phyloP scores from a whole-genome alignment of 1,284 basidiomycete species.

The Cryptococcus neoformans region DNA sequence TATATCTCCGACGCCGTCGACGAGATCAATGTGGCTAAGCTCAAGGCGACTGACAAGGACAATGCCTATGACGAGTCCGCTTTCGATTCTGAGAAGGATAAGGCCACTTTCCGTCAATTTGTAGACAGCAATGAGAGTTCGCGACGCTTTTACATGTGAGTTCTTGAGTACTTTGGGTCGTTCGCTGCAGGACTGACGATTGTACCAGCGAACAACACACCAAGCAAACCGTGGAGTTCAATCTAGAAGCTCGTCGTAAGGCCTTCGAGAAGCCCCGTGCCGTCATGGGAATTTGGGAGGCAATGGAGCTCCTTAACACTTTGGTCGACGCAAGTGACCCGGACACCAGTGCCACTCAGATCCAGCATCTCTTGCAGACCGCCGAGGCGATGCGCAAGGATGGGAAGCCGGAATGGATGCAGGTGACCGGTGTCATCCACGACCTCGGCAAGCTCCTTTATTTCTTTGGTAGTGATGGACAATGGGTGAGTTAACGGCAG shows the following conservation, averaged over 20 bases:
- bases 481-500: constrained; percentile 62
- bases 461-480: constrained; percentile 70
- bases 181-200: background rate
- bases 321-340: constrained; percentile 76
- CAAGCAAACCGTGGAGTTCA: constrained; percentile 84
- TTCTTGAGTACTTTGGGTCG: background rate
- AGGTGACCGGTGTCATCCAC: constrained; percentile 81
- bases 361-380: constrained; percentile 86
- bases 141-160: constrained; percentile 67
- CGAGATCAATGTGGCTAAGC: constrained; percentile 53
- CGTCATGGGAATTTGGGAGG: constrained; percentile 68
- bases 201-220: constrained; percentile 69
- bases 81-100: constrained; percentile 76
- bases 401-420: constrained; percentile 70
- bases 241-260: constrained; percentile 61
- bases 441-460: constrained; percentile 81
- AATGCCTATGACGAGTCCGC: constrained; percentile 61
- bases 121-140: constrained; percentile 73
- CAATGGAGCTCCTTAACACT: constrained; percentile 84
- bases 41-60: constrained; percentile 10
- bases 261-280: constrained; percentile 31
- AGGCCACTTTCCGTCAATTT: constrained; percentile 55
- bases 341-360: constrained; percentile 63
- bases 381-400: constrained; percentile 86
- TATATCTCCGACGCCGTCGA: constrained; percentile 70